phyloP scores from a whole-genome alignment of 1,284 basidiomycete genomes.

The Prillingera fragicola region DNA sequence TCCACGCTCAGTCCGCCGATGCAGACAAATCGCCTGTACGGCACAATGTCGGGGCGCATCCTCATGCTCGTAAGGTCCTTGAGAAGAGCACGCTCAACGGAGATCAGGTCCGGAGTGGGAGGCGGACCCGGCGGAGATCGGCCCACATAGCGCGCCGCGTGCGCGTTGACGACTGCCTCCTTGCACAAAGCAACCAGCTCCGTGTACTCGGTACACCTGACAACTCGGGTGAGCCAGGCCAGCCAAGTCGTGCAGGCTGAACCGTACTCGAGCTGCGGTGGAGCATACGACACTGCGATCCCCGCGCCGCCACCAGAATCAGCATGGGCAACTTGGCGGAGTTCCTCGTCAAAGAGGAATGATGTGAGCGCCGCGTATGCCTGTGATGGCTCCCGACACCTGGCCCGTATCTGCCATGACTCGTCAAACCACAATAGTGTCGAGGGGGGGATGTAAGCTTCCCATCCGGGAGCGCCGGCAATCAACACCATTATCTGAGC shows the following conservation, averaged over 20 bases:
- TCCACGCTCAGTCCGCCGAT: constrained; percentile 21
- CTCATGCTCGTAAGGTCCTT: constrained; percentile 29
- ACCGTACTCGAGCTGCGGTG: constrained; percentile 18
- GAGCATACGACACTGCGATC: constrained; percentile 24
- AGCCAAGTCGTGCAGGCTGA: constrained; percentile 23
- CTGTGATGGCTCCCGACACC: constrained; percentile 23
- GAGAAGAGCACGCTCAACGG: constrained; percentile 22
- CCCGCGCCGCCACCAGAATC: constrained; percentile 20
- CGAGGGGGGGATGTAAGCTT: constrained; percentile 30
- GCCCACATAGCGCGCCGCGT: too few species aligned
- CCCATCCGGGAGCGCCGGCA: constrained; percentile 23
- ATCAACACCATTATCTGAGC: constrained; percentile 25
- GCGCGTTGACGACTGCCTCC: neutral
- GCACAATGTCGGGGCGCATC: constrained; percentile 23
- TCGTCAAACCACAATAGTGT: constrained; percentile 26
- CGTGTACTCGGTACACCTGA: constrained; percentile 11
- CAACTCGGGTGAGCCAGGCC: constrained; percentile 22
- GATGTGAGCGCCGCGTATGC: constrained; percentile 21
- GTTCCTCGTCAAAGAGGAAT: constrained; percentile 24
- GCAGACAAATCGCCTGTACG: constrained; percentile 33
- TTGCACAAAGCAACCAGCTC: constrained; percentile 20
- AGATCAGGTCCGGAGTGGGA: constrained; percentile 6
- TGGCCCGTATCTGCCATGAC: constrained; percentile 16
- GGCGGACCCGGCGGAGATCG: too few species aligned
- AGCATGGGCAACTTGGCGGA: constrained; percentile 18